Conservation (phyloP, 176 grass and related monocot species). For the sorghum (Sorghum bicolor) region Sorghum_bicolor_NCBIv3 NC_012874.2:65782501-65783000, state of each 20-base stretch:
- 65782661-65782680: neutral
- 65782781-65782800: neutral
- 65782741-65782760: neutral
- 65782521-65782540: conserved; percentile 26
- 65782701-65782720: conserved; percentile 7
- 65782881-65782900: neutral
- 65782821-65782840: neutral
- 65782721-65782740: conserved; percentile 1
- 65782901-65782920: neutral
- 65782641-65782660: conserved; percentile 14
- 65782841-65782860: neutral
- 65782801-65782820: neutral
- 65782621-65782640: neutral
- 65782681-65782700: conserved; percentile 10
- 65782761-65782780: neutral
- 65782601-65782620: conserved; percentile 19
- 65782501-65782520: neutral
- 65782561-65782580: neutral
- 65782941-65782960: neutral
- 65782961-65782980: neutral
- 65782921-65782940: conserved; percentile 8
- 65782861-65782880: neutral
- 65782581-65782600: conserved; percentile 3
- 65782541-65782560: conserved; percentile 2
- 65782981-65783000: neutral